These are phyloP conservation scores for Candida sakaeoensis DNA, from an alignment of 805 yeast genomes.

Conservation along the genomic window DNA sequence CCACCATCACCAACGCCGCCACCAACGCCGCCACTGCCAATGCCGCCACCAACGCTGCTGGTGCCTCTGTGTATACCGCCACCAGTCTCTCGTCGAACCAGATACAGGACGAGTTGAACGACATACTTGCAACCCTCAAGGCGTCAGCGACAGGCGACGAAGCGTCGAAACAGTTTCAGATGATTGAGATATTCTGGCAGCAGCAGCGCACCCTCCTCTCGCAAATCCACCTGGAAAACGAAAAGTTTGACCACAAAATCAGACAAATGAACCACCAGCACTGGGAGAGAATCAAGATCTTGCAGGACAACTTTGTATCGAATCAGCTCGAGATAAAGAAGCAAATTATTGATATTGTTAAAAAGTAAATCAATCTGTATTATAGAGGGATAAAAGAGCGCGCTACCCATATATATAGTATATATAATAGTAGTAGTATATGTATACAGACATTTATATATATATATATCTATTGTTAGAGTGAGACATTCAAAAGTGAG, in stretches of 20 bases:
- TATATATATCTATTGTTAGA: too few relatives aligned
- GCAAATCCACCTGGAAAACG: constrained; percentile 9
- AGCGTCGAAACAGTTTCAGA: neutral
- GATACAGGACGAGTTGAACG: constrained; percentile 3
- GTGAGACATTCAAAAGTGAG: too few relatives aligned
- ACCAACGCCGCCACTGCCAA: too few relatives aligned
- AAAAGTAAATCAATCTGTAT: constrained; percentile 4
- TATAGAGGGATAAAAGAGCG: constrained; percentile 1
- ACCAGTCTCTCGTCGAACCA: too few relatives aligned
- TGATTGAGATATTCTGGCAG: constrained; percentile 10
- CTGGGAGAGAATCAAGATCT: constrained; percentile 6
- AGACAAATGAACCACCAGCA: constrained; percentile 7
- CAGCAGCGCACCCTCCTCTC: constrained; percentile 6
- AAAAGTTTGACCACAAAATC: constrained; percentile 9
- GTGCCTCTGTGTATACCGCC: too few relatives aligned
- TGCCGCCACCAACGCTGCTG: too few relatives aligned
- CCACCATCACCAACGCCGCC: too few relatives aligned
- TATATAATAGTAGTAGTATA: too few relatives aligned
- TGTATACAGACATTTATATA: too few relatives aligned
- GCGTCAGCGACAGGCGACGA: neutral
- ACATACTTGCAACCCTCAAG: neutral
- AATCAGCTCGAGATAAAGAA: constrained; percentile 13
- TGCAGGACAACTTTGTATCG: constrained; percentile 9
- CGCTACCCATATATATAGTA: too few relatives aligned
- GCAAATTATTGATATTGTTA: constrained; percentile 10